Conservation (phyloP, 2,329 filamentous ascomycete genomes). For the Lasiodiplodia sp. region DNA sequence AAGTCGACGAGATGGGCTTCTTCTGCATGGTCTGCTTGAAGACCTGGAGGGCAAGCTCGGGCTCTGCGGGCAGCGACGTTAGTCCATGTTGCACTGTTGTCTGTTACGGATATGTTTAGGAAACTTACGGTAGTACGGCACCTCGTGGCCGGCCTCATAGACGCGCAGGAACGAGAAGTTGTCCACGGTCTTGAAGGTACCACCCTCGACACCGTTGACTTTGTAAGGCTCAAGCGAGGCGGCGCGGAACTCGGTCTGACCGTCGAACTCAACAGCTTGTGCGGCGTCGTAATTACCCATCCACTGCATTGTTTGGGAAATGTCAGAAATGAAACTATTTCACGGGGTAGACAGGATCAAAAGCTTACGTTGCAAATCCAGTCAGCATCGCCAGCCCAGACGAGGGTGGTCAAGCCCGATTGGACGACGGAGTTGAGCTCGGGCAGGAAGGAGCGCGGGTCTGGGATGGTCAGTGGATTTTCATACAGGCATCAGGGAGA, state of each 20-base stretch:
- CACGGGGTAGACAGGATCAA: too few relatives aligned
- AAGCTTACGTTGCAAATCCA: slow-evolving; percentile 50
- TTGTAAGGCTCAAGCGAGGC: slow-evolving; percentile 54
- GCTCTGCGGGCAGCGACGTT: slow-evolving; percentile 40
- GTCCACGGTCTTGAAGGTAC: slow-evolving; percentile 59
- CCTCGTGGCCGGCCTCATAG: slow-evolving; percentile 56
- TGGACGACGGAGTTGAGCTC: slow-evolving; percentile 27
- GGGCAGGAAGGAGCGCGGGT: slow-evolving; percentile 25
- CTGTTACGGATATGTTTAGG: too few relatives aligned
- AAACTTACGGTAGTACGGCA: slow-evolving; percentile 43
- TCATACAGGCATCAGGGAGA: neutral
- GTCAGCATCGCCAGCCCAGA: slow-evolving; percentile 53
- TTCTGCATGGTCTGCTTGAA: slow-evolving; percentile 57
- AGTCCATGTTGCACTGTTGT: neutral
- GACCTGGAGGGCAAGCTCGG: slow-evolving; percentile 54
- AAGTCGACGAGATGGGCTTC: slow-evolving; percentile 47
- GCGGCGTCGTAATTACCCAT: slow-evolving; percentile 51
- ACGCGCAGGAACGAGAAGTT: slow-evolving; percentile 61
- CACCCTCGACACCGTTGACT: slow-evolving; percentile 56
- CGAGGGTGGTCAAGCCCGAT: slow-evolving; percentile 11
- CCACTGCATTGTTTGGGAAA: slow-evolving; percentile 35
- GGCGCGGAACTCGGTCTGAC: slow-evolving; percentile 50
- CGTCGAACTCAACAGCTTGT: slow-evolving; percentile 55
- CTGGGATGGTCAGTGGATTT: neutral
- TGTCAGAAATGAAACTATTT: too few relatives aligned